Evolutionary conservation across 2,329 filamentous ascomycete genomes (phyloP).

Genomic region (Colletotrichum nymphaeae): DNA sequence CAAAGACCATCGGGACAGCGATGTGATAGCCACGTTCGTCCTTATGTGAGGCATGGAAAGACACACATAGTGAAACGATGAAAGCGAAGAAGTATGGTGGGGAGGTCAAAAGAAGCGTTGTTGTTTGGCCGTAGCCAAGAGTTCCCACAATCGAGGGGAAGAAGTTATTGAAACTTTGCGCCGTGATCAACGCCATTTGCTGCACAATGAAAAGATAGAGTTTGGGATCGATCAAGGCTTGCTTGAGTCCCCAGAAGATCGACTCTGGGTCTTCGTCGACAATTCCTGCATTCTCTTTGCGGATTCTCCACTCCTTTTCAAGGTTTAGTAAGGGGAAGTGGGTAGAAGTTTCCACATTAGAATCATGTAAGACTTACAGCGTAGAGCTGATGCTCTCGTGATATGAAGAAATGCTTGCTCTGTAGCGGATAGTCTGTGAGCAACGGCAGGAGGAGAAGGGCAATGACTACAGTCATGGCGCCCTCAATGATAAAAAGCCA

Average conservation of each 20-base stretch:
- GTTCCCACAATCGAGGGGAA: constrained; percentile 65
- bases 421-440: constrained; percentile 39
- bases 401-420: constrained; percentile 23
- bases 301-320: constrained; percentile 21
- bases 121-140: constrained; percentile 63
- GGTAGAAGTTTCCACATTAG: too few relatives aligned
- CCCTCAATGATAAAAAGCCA: constrained; percentile 71
- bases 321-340: too few relatives aligned
- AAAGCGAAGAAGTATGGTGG: constrained; percentile 67
- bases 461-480: constrained; percentile 43
- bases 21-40: constrained; percentile 73
- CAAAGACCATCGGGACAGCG: constrained; percentile 56
- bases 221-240: constrained; percentile 13
- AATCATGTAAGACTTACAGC: background rate
- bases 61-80: constrained; percentile 67
- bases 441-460: constrained; percentile 35
- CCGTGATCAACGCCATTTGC: constrained; percentile 40
- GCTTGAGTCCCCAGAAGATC: constrained; percentile 23
- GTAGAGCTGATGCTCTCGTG: constrained; percentile 15
- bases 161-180: constrained; percentile 49
- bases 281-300: constrained; percentile 24
- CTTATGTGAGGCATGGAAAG: constrained; percentile 70
- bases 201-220: constrained; percentile 38
- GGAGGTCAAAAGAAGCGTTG: constrained; percentile 64
- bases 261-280: constrained; percentile 21